These are phyloP conservation scores for Cystobasidium ongulense DNA, from an alignment of 768 basidiomycete species.

Conservation along the genomic window DNA sequence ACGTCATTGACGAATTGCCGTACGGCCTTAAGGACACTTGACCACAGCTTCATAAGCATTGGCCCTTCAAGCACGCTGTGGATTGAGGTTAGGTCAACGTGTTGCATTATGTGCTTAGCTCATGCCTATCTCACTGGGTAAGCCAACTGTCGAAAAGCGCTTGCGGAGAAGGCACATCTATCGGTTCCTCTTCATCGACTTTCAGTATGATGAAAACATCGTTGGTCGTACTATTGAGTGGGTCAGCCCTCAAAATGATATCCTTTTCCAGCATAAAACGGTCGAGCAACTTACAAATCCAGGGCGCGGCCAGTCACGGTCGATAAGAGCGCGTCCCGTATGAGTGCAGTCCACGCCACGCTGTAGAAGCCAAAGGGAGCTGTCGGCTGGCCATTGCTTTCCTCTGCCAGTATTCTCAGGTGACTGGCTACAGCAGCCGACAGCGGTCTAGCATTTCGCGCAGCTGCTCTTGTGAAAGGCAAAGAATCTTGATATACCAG, in stretches of 20 bases:
- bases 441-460: not conserved
- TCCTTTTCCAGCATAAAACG: not conserved
- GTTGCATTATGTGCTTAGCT: not conserved
- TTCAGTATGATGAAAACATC: conserved; percentile 6
- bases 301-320: conserved; percentile 14
- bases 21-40: not conserved
- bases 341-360: conserved; percentile 12
- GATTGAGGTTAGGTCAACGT: not conserved
- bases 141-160: not conserved
- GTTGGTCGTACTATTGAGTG: not conserved
- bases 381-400: not conserved
- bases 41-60: conserved; percentile 20
- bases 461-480: not conserved
- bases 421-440: conserved; percentile 14
- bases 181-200: not conserved
- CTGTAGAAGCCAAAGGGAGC: conserved; percentile 19
- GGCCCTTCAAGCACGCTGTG: not conserved
- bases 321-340: conserved; percentile 10
- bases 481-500: conserved; percentile 5
- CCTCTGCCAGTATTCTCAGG: conserved; percentile 14
- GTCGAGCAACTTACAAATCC: not conserved
- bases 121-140: not conserved
- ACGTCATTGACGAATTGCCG: conserved; percentile 12
- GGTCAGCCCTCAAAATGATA: not conserved
- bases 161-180: not conserved